phyloP scores from a whole-genome alignment of 164 flowering plant genomes.

The Magnolia changhungtana region DNA sequence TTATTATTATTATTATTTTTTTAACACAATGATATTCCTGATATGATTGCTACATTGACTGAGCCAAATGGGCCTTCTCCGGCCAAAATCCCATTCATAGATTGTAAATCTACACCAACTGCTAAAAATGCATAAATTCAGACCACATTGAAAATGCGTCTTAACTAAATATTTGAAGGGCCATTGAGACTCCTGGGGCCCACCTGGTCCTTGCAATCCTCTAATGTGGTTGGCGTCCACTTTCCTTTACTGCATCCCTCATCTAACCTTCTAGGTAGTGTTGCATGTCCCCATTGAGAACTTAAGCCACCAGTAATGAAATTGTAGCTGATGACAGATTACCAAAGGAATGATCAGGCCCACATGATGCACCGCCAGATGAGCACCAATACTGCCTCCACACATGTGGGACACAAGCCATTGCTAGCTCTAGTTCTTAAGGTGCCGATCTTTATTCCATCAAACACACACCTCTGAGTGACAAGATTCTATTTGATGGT shows the following conservation, averaged over 20 bases:
- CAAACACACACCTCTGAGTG: conserved; percentile 45
- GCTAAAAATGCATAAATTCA: conserved; percentile 11
- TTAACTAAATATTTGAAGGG: background rate
- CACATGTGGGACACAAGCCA: conserved; percentile 27
- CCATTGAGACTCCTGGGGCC: background rate
- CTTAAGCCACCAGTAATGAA: background rate
- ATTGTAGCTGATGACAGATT: conserved; percentile 14
- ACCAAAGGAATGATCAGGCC: conserved; percentile 17
- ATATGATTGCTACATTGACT: background rate
- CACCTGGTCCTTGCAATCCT: conserved; percentile 14
- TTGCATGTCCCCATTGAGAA: background rate
- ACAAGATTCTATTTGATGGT: conserved; percentile 8
- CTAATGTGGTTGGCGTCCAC: conserved; percentile 12
- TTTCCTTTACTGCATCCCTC: conserved; percentile 13
- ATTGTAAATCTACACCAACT: conserved; percentile 32
- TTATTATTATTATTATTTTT: too few species aligned
- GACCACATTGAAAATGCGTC: conserved; percentile 8
- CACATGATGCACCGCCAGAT: conserved; percentile 37
- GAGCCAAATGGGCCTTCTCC: conserved; percentile 43
- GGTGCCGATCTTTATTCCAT: conserved; percentile 25
- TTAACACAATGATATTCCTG: conserved; percentile 17
- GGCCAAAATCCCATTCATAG: conserved; percentile 38
- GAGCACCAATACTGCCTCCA: conserved; percentile 47
- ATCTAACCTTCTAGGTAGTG: background rate
- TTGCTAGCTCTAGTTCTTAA: conserved; percentile 22